Evolutionary conservation across 768 basidiomycete species (phyloP), one percentile per base, ranked within the genome.

Genomic region (Multifurca ochricompacta): DNA sequence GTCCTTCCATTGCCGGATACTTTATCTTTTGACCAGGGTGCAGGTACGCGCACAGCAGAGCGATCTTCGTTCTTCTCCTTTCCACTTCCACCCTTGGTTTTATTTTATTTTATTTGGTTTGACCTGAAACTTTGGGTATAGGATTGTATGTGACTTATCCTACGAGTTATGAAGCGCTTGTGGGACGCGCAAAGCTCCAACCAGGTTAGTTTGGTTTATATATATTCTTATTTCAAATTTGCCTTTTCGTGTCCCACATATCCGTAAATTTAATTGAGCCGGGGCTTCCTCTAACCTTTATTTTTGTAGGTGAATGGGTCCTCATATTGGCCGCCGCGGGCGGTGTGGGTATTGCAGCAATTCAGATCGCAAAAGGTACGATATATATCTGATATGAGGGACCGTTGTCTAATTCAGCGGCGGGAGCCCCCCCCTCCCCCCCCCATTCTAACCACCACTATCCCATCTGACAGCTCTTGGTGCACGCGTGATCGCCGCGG

Each of bases 261-360:
- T n/a, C n/a, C n/a, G n/a, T n/a, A n/a, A n/a, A n/a, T n/a, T n/a
- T n/a, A n/a, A n/a, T n/a, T n/a, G n/a, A n/a, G n/a, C n/a, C n/a
- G n/a, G n/a, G n/a, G n/a, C n/a, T n/a, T n/a, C n/a, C n/a, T n/a
- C n/a, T n/a, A n/a, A n/a, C n/a, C n/a, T n/a, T n/a, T n/a, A 4
- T 25, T 23, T 27, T 31, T 35, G 51, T 28, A 87, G 87, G 87
- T 19, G 93, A 97, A 70, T 92, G 85, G 80, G 80, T 96, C 4
- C 80, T 98, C 3, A 83, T 97, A 4, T 90, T 91, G 43, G 94
- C 92, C 9, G 88, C 89, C n/a, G 94, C 93, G 1, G 95, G 94
- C 6, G 93, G 93, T 11, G 93, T 97, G 2, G 94, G 92, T 0
- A 82, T 95, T 47, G 83, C 85, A 8, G 93, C 94, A 6, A 83